Evolutionary conservation across 2,329 filamentous ascomycete species (phyloP), one percentile per base, ranked within the genome.

Genomic region (Apiospora arundinis): DNA sequence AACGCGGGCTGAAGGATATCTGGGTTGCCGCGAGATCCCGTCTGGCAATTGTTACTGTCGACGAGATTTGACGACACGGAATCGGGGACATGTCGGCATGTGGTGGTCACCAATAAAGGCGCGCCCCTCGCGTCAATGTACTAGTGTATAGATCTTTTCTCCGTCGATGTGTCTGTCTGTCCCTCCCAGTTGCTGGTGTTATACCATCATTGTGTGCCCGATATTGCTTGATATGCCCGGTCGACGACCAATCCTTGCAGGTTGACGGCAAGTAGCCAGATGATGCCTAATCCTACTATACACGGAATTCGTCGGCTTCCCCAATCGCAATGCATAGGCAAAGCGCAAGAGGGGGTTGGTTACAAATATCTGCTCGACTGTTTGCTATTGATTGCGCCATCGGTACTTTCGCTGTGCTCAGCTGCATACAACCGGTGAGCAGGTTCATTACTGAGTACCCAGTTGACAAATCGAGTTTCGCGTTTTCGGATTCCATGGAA

Each of bases 101-200:
- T 21, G 44, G 66, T 45, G 44, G 42, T 45, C 44, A 48, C 28
- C 45, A 69, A 52, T 42, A 44, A 69, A 49, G 46, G 14, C 45
- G 46, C 28, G 11, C 46, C 37, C 25, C 32, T 40, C 48, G 69
- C 74, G 74, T 74, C 74, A 66, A 74, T 80, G 78, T 80, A 79
- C 75, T 76, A 79, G 73, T 79, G 77, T 79, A 79, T 79, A 79
- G 77, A 80, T 72, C 72, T 74, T 75, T 76, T 74, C 46, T 72
- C 71, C 67, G 52, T 67, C 56, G 28, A 44, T 63, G 40, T 16
- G 37, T 48, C 67, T n/a, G n/a, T 48, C 56, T 40, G n/a, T 48
- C 56, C n/a, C 56, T 9, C 8, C 18, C 66, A 37, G 46, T 21
- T 48, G 44, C 25, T 1, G 32, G 56, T 40, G 56, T 4, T 37